Evolutionary conservation across 2,329 filamentous ascomycete genomes (phyloP).

Genomic region (Colletotrichum higginsianum): DNA sequence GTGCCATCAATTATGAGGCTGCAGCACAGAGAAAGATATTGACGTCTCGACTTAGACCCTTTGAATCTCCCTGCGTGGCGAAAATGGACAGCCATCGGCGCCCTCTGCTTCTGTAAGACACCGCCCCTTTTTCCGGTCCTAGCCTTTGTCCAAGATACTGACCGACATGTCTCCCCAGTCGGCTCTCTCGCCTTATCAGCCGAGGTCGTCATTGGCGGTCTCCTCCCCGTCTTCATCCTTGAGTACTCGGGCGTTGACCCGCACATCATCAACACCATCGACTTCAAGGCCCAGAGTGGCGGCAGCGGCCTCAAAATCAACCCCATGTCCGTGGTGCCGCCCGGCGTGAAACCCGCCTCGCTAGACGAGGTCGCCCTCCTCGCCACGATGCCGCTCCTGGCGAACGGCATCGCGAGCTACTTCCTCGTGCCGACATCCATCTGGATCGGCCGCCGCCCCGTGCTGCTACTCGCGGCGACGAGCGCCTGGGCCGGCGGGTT

Average conservation of each 20-base stretch:
- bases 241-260: conserved; percentile 53
- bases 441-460: conserved; percentile 53
- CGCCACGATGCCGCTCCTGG: conserved; percentile 52
- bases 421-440: conserved; percentile 54
- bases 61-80: conserved; percentile 50
- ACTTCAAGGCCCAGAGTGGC: conserved; percentile 43
- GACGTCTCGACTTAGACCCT: conserved; percentile 45
- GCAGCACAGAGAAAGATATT: conserved; percentile 9
- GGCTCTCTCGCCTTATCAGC: conserved; percentile 49
- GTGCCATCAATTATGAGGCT: background rate
- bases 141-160: background rate
- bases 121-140: no score
- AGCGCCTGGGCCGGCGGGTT: conserved; percentile 54
- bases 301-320: conserved; percentile 47
- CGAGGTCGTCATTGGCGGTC: conserved; percentile 47
- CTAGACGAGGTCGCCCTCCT: conserved; percentile 50
- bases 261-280: conserved; percentile 45
- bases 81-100: conserved; percentile 50
- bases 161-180: conserved; percentile 39
- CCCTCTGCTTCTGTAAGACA: conserved; percentile 49
- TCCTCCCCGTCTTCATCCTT: conserved; percentile 53
- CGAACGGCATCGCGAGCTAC: conserved; percentile 53
- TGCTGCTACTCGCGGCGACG: conserved; percentile 50
- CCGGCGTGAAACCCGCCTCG: conserved; percentile 48
- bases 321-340: conserved; percentile 41